phyloP scores from a whole-genome alignment of 2,329 filamentous ascomycete genomes.

The Stagonosporopsis rhizophila region DNA sequence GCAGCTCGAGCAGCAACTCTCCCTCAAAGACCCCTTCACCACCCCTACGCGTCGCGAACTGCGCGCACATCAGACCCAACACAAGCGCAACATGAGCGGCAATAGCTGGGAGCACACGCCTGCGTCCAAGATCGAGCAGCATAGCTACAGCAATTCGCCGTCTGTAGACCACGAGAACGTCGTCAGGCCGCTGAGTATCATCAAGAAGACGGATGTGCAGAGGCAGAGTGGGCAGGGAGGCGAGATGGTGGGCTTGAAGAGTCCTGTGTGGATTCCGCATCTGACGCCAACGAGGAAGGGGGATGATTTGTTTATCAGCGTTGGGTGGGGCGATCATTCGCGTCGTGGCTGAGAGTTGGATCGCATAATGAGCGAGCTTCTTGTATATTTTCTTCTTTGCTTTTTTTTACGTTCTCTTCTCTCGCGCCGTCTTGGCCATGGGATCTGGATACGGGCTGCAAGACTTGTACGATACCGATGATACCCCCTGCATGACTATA shows the following conservation, averaged over 20 bases:
- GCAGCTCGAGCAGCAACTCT: conserved; percentile 39
- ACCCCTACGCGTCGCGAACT: conserved; percentile 33
- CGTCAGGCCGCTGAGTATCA: conserved; percentile 38
- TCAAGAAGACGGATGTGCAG: conserved; percentile 7
- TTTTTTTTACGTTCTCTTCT: neutral
- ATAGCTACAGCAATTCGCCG: conserved; percentile 28
- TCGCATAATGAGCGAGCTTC: neutral
- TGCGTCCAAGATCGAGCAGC: conserved; percentile 27
- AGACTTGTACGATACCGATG: neutral
- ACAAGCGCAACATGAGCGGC: conserved; percentile 26
- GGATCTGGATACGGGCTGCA: neutral
- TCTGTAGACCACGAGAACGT: conserved; percentile 31
- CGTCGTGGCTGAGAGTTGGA: neutral
- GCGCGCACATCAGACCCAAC: conserved; percentile 12
- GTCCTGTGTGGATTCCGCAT: conserved; percentile 67
- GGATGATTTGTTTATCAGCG: conserved; percentile 65
- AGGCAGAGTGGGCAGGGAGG: conserved; percentile 14
- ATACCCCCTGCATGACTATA: neutral
- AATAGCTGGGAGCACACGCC: conserved; percentile 30
- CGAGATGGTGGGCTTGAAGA: conserved; percentile 38
- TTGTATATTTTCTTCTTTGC: conserved; percentile 2
- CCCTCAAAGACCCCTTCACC: conserved; percentile 37
- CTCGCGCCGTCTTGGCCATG: neutral
- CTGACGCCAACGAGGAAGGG: conserved; percentile 72
- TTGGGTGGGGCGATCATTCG: conserved; percentile 33